These are phyloP conservation scores for Solanum sitiens DNA, from an alignment of 257 asterid species.

Conservation along the genomic window DNA sequence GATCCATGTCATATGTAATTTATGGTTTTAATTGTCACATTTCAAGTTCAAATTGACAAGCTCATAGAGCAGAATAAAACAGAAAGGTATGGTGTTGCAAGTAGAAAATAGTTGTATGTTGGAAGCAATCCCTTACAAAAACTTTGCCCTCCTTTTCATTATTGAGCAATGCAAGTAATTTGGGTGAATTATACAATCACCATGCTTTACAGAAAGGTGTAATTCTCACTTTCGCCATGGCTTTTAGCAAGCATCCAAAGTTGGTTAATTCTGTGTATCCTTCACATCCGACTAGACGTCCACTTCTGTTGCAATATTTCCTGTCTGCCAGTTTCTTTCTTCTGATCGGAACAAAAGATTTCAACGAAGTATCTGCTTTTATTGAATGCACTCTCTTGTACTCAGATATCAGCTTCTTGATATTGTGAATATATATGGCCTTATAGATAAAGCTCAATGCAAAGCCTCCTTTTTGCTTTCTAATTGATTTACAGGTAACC, in stretches of 20 bases:
- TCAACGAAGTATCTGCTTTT: not conserved
- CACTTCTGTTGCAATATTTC: not conserved
- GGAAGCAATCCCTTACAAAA: not conserved
- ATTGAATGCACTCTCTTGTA: not conserved
- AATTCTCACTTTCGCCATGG: not conserved
- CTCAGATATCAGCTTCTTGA: not conserved
- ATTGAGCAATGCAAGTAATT: not conserved
- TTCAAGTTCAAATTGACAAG: not conserved
- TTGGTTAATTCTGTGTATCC: not conserved
- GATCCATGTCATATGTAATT: not conserved
- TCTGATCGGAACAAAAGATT: not conserved
- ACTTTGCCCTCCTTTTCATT: not conserved
- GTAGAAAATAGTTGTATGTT: not conserved
- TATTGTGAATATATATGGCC: not conserved
- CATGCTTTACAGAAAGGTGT: not conserved
- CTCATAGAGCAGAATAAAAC: too few relatives aligned
- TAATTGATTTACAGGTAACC: slow-evolving; percentile 73
- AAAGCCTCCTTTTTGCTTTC: slow-evolving; percentile 17
- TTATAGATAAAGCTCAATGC: not conserved
- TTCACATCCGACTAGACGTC: not conserved
- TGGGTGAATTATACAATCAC: not conserved
- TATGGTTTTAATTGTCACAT: not conserved
- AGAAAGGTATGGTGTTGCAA: not conserved
- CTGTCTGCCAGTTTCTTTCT: not conserved
- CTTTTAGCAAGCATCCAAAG: not conserved